A percentile compares a stretch with the other conserved stretches of the same genome.
Evolutionary conservation across 2,329 filamentous ascomycete genomes (phyloP).

Genomic region (Scolecobasidium constrictum): DNA sequence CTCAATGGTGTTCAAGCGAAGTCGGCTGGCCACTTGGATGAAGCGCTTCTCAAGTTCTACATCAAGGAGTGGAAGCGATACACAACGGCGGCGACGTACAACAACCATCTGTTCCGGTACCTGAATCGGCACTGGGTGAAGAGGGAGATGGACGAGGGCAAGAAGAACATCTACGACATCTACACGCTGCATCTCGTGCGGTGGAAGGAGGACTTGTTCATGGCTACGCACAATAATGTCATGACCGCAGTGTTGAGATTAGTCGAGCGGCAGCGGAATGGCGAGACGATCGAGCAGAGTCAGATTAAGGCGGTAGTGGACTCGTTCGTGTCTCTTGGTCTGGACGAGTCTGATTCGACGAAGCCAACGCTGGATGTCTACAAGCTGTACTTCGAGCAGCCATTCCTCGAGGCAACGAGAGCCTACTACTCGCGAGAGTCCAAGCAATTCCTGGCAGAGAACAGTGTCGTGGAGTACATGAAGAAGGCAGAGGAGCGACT

Average conservation of each 20-base stretch:
- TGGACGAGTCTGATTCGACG: constrained; percentile 84
- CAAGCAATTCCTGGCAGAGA: constrained; percentile 87
- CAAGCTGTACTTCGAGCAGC: constrained; percentile 80
- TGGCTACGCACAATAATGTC: constrained; percentile 70
- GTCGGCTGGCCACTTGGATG: constrained; percentile 74
- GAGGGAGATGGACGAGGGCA: constrained; percentile 95
- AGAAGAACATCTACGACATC: constrained; percentile 96
- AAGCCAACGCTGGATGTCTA: constrained; percentile 96
- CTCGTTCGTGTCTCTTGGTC: constrained; percentile 83
- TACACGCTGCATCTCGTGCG: constrained; percentile 94
- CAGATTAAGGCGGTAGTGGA: constrained; percentile 97
- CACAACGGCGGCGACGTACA: constrained; percentile 91
- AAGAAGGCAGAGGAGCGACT: constrained; percentile 92
- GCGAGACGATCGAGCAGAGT: constrained; percentile 92
- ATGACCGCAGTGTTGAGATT: constrained; percentile 93
- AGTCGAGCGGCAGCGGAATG: constrained; percentile 93
- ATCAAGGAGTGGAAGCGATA: constrained; percentile 96
- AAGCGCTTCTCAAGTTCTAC: constrained; percentile 83
- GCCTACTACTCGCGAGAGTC: constrained; percentile 87
- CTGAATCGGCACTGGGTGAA: constrained; percentile 99
- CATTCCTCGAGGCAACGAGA: constrained; percentile 77
- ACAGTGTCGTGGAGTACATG: constrained; percentile 98
- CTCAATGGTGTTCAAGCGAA: constrained; percentile 59
- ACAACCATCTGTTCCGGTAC: constrained; percentile 93
- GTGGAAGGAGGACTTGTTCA: constrained; percentile 89